Evolutionary conservation across 192 early-diverging fungal species (phyloP), one percentile per base, ranked within the genome.

Genomic region (Umbelopsis ramanniana): DNA sequence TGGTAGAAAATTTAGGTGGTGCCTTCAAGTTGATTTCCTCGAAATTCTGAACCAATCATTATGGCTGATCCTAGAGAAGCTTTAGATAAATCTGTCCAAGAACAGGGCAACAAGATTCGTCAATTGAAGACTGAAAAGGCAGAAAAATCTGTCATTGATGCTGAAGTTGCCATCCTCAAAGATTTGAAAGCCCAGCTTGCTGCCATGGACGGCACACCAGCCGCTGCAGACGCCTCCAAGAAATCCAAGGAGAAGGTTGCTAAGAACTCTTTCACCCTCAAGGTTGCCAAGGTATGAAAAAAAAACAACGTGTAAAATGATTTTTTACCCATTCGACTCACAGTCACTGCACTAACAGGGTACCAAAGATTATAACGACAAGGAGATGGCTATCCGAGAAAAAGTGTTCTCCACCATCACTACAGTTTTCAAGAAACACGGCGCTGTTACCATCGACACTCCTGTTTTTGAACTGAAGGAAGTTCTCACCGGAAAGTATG

Each of bases 351-450:
- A 67, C 21, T 24, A 12, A 52, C 69, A 90, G 93, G 97, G 97
- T 2, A 99, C 97, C 50, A 93, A 90, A 76, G 97, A 99, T 82
- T 99, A 95, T 75, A 90, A 87, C 52, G 92, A 94, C 47, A 93
- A 95, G 75, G 97, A 99, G 69, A 99, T 99, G 97, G 91, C 97
- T n/a, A 84, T 98, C 66, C 90, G 97, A 19, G 92, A 97, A 74
- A 83, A 91, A 72, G 94, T 99, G 47, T 98, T 98, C 74, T 77
- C 84, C 11, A 96, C 92, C 12, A 96, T 99, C 71, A 90, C 86
- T 23, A 55, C 52, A 4, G 88, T 98, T 37, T 98, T 99, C 85
- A 96, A 98, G 76, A 90, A 92, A 70, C 97, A 99, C 86, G 97
- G 97, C 46, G 97, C 93, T 11, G 94, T 98, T 37, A 98, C 97